phyloP scores from a whole-genome alignment of 139 green algal species.

The Closterium sp. region DNA sequence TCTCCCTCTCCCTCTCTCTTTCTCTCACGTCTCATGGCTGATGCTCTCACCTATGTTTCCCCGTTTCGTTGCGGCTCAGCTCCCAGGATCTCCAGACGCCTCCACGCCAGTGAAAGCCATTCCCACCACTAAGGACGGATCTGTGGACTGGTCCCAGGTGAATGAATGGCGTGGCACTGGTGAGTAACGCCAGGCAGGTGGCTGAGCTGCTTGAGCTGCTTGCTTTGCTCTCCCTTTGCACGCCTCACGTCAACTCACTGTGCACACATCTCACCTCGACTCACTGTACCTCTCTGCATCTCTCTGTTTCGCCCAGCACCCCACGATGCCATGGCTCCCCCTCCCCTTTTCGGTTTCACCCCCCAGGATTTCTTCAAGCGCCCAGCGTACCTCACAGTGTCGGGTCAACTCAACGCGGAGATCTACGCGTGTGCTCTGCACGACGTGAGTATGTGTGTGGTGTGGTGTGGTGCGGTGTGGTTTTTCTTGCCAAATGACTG shows the following conservation, averaged over 20 bases:
- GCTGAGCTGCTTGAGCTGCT: no score
- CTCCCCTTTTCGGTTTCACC: neutral
- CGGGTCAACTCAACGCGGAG: slow-evolving; percentile 83
- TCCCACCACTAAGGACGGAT: slow-evolving; percentile 59
- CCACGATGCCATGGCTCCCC: neutral
- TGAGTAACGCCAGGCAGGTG: no score
- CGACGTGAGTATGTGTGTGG: neutral
- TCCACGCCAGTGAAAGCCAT: slow-evolving; percentile 4
- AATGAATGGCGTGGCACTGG: neutral
- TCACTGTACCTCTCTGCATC: neutral
- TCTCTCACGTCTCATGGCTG: no score
- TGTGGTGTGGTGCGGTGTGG: no score
- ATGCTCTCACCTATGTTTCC: no score
- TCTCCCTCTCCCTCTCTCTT: no score
- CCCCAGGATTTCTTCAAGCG: slow-evolving; percentile 91
- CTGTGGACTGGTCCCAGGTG: slow-evolving; percentile 45
- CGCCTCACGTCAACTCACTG: neutral
- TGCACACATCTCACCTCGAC: neutral
- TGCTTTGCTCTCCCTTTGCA: neutral
- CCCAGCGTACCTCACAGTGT: slow-evolving; percentile 89
- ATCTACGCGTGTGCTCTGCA: slow-evolving; percentile 62
- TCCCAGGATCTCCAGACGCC: no score
- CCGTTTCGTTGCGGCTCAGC: no score
- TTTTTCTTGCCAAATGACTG: no score
- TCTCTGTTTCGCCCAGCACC: neutral